Percentiles rank a stretch among this genome's conserved stretches.
phyloP scores from a whole-genome alignment of 148 eudicot species.

The Nyssa sinensis region DNA sequence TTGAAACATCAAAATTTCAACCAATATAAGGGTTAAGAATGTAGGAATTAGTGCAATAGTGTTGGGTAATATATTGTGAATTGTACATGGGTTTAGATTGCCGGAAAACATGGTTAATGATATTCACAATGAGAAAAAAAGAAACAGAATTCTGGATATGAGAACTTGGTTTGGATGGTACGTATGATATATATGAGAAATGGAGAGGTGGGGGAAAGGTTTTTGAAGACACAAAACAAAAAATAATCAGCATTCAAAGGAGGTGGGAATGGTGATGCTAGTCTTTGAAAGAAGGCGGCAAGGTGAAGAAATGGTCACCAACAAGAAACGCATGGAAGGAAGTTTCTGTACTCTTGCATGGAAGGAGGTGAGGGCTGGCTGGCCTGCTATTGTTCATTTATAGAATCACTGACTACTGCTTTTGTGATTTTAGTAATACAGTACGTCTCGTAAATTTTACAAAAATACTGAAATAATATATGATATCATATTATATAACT shows the following conservation, averaged over 20 bases:
- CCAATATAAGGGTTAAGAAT: not conserved
- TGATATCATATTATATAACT: too few species aligned
- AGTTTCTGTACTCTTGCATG: not conserved
- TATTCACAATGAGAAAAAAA: not conserved
- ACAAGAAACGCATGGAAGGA: not conserved
- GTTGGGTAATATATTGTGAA: not conserved
- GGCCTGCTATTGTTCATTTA: not conserved
- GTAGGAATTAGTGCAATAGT: not conserved
- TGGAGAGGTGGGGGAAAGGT: not conserved
- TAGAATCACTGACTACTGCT: too few species aligned
- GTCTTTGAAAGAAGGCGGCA: not conserved
- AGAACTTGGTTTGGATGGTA: too few species aligned
- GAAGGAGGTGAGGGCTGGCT: not conserved
- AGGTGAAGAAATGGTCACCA: not conserved
- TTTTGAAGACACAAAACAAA: not conserved
- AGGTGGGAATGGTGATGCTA: too few species aligned
- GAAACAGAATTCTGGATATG: not conserved
- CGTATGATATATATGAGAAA: not conserved
- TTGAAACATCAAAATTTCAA: not conserved
- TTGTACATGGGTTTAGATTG: not conserved
- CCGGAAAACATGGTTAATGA: constrained; percentile 3
- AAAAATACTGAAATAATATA: too few species aligned
- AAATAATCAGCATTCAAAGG: too few species aligned
- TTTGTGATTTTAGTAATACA: too few species aligned
- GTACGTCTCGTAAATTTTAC: too few species aligned